Conservation (phyloP, 805 yeast species). For the Saturnispora bothae region DNA sequence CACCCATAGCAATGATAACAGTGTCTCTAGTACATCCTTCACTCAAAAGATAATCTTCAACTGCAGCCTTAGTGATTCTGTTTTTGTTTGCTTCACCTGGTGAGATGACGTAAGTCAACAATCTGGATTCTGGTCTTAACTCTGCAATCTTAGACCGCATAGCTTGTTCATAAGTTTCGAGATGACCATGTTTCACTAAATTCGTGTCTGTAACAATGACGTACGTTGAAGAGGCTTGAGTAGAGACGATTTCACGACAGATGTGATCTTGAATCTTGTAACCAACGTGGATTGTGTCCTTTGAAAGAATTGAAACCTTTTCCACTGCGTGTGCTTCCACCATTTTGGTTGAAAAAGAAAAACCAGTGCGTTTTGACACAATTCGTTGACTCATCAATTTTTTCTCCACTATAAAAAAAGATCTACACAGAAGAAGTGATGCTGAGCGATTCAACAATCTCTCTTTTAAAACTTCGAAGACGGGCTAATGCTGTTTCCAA, state of each 20-base stretch:
- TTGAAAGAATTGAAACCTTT: conserved; percentile 70
- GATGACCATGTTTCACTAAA: conserved; percentile 55
- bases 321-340: conserved; percentile 16
- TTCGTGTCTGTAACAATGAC: conserved; percentile 84
- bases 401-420: too few relatives aligned
- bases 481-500: too few relatives aligned
- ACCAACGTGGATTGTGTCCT: conserved; percentile 83
- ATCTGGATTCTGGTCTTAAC: conserved; percentile 45
- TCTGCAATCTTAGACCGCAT: conserved; percentile 30
- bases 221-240: conserved; percentile 77
- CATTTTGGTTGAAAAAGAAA: neutral
- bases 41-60: conserved; percentile 76
- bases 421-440: too few relatives aligned
- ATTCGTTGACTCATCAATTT: neutral
- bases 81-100: conserved; percentile 93
- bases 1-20: conserved; percentile 88
- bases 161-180: conserved; percentile 33
- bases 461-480: too few relatives aligned
- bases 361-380: too few relatives aligned
- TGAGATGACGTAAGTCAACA: conserved; percentile 63
- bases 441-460: neutral
- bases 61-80: conserved; percentile 80
- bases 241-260: conserved; percentile 50
- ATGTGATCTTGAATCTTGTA: conserved; percentile 68
- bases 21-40: conserved; percentile 95